These are phyloP conservation scores for Prunus kanzakura DNA, from an alignment of 306 rosid genomes.

Conservation along the genomic window DNA sequence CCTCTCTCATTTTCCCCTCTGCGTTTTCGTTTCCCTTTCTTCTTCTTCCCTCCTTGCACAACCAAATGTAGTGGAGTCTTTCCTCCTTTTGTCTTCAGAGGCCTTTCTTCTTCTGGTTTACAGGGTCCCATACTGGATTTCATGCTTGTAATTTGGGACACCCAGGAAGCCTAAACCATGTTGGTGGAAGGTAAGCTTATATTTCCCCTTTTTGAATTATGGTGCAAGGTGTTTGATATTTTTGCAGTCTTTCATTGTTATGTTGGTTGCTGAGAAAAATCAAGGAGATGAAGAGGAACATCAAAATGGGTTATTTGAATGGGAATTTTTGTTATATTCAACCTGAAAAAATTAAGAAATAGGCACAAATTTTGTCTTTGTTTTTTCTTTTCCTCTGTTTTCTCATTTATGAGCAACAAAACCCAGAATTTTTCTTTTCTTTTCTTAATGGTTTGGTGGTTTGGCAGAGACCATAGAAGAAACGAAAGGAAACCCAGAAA, in stretches of 20 bases:
- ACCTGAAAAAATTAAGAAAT: neutral
- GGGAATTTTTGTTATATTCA: neutral
- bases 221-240: neutral
- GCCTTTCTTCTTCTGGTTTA: conserved; percentile 6
- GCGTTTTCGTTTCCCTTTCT: neutral
- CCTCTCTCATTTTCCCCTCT: conserved; percentile 8
- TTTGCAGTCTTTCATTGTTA: neutral
- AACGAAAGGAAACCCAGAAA: conserved; percentile 33
- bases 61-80: conserved; percentile 19
- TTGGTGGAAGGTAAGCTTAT: conserved; percentile 37
- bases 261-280: conserved; percentile 11
- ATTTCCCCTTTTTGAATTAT: neutral
- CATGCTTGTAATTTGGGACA: neutral
- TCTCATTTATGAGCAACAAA: neutral
- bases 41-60: conserved; percentile 14
- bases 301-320: neutral
- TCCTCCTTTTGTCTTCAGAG: conserved; percentile 10
- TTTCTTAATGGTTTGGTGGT: neutral
- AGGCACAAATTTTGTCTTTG: neutral
- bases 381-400: neutral
- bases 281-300: neutral
- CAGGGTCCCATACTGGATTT: neutral
- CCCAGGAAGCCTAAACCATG: conserved; percentile 26
- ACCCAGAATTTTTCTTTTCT: neutral
- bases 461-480: conserved; percentile 21